Base-by-base conservation (phyloP, 164 flowering plant genomes). In the Paratinospora sagittata region DNA sequence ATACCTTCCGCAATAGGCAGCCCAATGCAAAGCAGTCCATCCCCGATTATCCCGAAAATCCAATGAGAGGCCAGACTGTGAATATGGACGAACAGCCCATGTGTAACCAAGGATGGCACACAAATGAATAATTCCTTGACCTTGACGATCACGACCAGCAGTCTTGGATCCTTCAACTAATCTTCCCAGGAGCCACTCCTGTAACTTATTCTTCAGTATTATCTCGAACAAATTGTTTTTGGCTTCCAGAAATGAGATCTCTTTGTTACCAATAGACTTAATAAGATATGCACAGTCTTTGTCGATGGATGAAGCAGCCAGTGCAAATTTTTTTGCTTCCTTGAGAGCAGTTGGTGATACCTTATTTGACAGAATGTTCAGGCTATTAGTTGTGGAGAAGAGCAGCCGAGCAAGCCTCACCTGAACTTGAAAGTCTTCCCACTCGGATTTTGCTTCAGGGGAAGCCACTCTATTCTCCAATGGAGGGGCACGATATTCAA, bases 11-110 rank as follows among this genome's bases (percentile, higher is more conserved):
- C 17, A 81, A 67, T 78, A 82, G 72, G 99, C 98, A 69, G 98
- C 97, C 97, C 98, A 93, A 66, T 96, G 99, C 76, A 96, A 84
- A 71, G 98, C 99, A 36, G 97, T 96, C 99, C 99, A 91, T 68
- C 98, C 99, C 79, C 8, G 70, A 76, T 85, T 86, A 79, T 96
- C 98, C n/a, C 98, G 90, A 66, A 84, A 93, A 80, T 96, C 91
- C 68, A 96, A 45, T 19, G 97, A 90, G 19, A 93, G 75, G 45
- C 97, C 92, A 16, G 98, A 86, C 75, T 63, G 71, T 33, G 90
- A 78, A 81, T 78, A 89, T 47, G 85, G 79, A 65, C 75, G 63
- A 66, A 90, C 82, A 68, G 96, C 95, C 98, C 98, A 91, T 6
- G 88, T 76, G 76, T 96, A 96, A 57, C 86, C 96, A 30, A 96